Evolutionary conservation across 169 alveolate genomes (phyloP), one percentile per base, ranked within the genome.

Genomic region (Eimeria necatrix): DNA sequence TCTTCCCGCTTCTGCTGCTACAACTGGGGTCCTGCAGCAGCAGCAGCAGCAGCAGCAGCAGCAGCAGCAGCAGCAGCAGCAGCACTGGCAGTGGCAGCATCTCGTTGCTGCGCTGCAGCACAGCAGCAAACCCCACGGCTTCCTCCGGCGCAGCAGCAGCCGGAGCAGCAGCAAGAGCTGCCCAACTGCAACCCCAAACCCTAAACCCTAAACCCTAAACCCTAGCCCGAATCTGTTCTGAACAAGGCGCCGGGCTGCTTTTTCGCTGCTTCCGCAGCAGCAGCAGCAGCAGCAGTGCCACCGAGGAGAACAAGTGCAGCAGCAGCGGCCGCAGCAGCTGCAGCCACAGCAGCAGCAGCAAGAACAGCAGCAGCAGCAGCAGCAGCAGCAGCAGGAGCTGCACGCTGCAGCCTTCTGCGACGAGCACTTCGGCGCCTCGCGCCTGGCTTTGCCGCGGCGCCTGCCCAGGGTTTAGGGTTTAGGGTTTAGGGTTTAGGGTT

Each of bases 161-260:
- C 59, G 18, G 78, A 48, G 89, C 71, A 80, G 70, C 89, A 80
- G 70, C 89, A 49, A 64, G 61, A 80, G 59, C 26, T 1, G 22
- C 26, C 61, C 4, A 20, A 24, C 24, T 74, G 61, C 52, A 18
- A n/a, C 59, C 14, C 83, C 10, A 46, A 9, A 9, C 32, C 85
- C 46, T 51, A 74, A 74, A 74, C 85, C 60, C 85, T 74, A 74
- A 74, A 74, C 85, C 85, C 60, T 41, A 74, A 74, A 74, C 60
- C 85, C 85, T 74, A 74, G 18, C 46, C 85, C 60, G 6, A 61
- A 7, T 4, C 32, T 7, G 18, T 24, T 10, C 73, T n/a, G 49
- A 32, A 68, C 4, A 22, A 68, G n/a, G 78, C 78, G 22, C 46
- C 48, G 46, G 26, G 78, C 46, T 74, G 59, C 85, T 53, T 74